Evolutionary conservation across 225 moss, liverwort and hornwort species (phyloP), one percentile per base, ranked within the genome.

Genomic region (Marchantia paleacea): DNA sequence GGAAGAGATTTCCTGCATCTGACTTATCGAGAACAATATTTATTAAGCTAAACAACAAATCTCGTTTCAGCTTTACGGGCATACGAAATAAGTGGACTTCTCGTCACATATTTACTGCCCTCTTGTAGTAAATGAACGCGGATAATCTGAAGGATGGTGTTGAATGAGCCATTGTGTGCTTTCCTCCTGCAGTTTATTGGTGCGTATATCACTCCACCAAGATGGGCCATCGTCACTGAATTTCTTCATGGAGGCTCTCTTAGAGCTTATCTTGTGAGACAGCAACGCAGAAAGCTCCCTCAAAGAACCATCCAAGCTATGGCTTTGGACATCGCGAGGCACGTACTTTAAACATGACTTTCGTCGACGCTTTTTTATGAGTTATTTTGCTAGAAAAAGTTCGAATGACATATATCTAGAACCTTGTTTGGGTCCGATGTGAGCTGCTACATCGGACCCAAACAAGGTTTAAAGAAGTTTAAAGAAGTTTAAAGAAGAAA

Each of bases 251-350:
- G 88, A 62, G 88, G 88, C 47, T 88, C 85, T 4, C 78, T 88
- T 19, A 85, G 77, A 73, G 73, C 88, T 0, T 88, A 79, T 69
- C 80, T 88, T 69, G 29, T 73, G 76, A 88, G 85, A 65, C 85
- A 88, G 55, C 83, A 85, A 51, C 73, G 75, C 67, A 83, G 58
- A 69, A 79, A 85, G 82, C 85, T 88, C 11, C 65, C 85, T 16
- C 26, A 55, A 13, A 52, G 72, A 39, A 73, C 53, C 26, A 52
- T 88, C 18, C 77, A 78, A n/a, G 52, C 82, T 9, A 88, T 88
- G 88, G 88, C 85, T 52, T 55, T 85, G 78, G 85, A 88, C 79
- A 88, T 88, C 58, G 88, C 88, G 67, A 85, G 87, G 87, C 77
- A 82, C 39, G 53, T 75, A 70, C 15, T 8, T 10, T 49, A 11